A percentile compares a stretch with the other conserved stretches of the same genome.
These are phyloP conservation scores for Exophiala aquamarina DNA, from an alignment of 2,329 filamentous ascomycete species.

Conservation along the genomic window DNA sequence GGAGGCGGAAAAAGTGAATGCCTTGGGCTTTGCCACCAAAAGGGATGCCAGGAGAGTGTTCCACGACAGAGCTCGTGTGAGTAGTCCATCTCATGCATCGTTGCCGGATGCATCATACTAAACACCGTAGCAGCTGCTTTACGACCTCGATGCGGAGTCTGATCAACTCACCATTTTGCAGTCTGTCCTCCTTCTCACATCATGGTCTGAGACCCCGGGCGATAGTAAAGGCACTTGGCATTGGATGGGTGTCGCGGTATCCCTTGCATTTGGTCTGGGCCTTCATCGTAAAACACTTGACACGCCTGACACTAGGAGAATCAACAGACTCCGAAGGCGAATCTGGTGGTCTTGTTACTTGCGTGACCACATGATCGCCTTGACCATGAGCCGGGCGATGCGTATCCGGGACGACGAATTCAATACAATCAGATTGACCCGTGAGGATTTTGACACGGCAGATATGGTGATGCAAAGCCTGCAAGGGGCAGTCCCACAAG, in stretches of 20 bases:
- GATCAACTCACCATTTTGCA: constrained; percentile 88
- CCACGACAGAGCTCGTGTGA: constrained; percentile 77
- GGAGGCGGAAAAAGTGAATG: constrained; percentile 71
- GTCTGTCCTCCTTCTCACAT: constrained; percentile 86
- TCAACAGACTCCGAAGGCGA: constrained; percentile 76
- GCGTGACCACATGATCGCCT: constrained; percentile 84
- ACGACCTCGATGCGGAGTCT: constrained; percentile 92
- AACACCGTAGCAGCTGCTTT: constrained; percentile 72
- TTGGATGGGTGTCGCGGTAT: constrained; percentile 96
- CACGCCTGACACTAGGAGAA: constrained; percentile 78
- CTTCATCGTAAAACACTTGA: constrained; percentile 82
- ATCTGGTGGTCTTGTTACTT: constrained; percentile 99
- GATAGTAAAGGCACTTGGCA: constrained; percentile 98
- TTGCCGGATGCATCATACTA: neutral
- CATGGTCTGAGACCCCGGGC: constrained; percentile 96
- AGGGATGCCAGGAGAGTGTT: constrained; percentile 84
- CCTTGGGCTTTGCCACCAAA: constrained; percentile 73
- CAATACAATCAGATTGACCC: constrained; percentile 90
- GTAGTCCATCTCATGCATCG: too few species aligned
- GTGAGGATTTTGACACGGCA: constrained; percentile 86
- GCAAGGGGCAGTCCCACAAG: constrained; percentile 34
- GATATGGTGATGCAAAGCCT: neutral
- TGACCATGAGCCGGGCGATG: constrained; percentile 91
- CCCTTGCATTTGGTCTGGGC: constrained; percentile 88
- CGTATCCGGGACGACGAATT: constrained; percentile 92